Evolutionary conservation across 2,329 filamentous ascomycete genomes (phyloP).

Genomic region (Ophiognomonia clavigignenti-juglandacearum): DNA sequence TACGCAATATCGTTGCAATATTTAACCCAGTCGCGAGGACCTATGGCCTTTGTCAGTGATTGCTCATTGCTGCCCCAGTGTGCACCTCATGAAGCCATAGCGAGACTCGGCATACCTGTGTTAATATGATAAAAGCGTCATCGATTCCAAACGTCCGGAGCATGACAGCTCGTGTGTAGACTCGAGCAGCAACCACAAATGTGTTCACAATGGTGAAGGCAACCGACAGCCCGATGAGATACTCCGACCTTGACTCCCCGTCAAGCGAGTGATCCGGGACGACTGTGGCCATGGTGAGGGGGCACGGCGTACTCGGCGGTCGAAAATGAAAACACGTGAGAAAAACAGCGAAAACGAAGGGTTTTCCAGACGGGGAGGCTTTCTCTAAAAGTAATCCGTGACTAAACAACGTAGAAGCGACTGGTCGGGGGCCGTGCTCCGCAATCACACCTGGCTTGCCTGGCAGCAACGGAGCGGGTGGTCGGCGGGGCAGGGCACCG

Average conservation of each 20-base stretch:
- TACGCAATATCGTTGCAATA: constrained; percentile 6
- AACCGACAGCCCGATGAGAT: constrained; percentile 8
- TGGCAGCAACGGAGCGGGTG: too few relatives aligned
- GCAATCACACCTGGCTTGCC: too few relatives aligned
- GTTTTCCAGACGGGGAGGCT: too few relatives aligned
- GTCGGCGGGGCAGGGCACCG: too few relatives aligned
- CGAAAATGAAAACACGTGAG: not conserved
- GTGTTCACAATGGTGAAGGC: not conserved
- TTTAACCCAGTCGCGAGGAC: constrained; percentile 8
- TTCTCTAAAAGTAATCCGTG: too few relatives aligned
- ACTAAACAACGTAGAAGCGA: too few relatives aligned
- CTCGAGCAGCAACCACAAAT: constrained; percentile 2
- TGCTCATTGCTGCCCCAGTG: not conserved
- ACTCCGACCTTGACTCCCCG: constrained; percentile 2
- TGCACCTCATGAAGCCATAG: not conserved
- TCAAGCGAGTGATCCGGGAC: constrained; percentile 8
- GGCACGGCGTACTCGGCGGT: not conserved
- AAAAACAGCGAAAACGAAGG: too few relatives aligned
- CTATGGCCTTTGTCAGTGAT: not conserved
- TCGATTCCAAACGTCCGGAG: constrained; percentile 8
- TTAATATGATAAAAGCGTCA: constrained; percentile 8
- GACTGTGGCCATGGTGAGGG: not conserved
- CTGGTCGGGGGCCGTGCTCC: too few relatives aligned
- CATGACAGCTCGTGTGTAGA: constrained; percentile 9
- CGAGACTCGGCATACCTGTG: constrained; percentile 1